Conservation (phyloP, 768 basidiomycete genomes). For the Pholiota microspora region DNA sequence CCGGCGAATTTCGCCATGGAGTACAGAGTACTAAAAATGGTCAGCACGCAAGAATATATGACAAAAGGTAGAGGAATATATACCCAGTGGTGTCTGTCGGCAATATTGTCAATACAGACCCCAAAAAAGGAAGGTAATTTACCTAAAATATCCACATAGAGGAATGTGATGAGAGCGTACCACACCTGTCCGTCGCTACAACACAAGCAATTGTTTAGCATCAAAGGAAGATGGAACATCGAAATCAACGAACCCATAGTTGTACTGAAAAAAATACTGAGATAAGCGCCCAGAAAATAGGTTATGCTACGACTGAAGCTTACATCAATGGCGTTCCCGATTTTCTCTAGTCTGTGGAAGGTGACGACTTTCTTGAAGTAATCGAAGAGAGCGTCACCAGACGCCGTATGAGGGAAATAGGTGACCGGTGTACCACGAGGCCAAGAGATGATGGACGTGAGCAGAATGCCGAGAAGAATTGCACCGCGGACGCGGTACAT, state of each 20-base stretch:
- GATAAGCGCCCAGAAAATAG: no score
- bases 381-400: slow-evolving; percentile 72
- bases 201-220: not conserved
- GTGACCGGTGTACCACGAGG: slow-evolving; percentile 81
- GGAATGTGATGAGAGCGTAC: slow-evolving; percentile 87
- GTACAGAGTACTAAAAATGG: slow-evolving; percentile 59
- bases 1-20: slow-evolving; percentile 92
- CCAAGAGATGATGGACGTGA: slow-evolving; percentile 85
- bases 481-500: slow-evolving; percentile 84
- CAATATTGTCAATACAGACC: no score
- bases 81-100: slow-evolving; percentile 42
- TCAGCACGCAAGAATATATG: not conserved
- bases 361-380: slow-evolving; percentile 85
- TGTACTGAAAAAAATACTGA: slow-evolving; percentile 35
- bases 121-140: slow-evolving; percentile 15
- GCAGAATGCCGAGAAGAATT: slow-evolving; percentile 78
- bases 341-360: slow-evolving; percentile 59
- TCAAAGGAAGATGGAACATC: not conserved
- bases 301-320: no score
- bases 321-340: slow-evolving; percentile 71
- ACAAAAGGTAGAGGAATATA: not conserved
- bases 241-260: slow-evolving; percentile 33
- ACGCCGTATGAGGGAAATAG: slow-evolving; percentile 69
- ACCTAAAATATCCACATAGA: slow-evolving; percentile 87
- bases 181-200: slow-evolving; percentile 69